Conservation (phyloP, 345 rosid genomes). For the Draba incana region DNA sequence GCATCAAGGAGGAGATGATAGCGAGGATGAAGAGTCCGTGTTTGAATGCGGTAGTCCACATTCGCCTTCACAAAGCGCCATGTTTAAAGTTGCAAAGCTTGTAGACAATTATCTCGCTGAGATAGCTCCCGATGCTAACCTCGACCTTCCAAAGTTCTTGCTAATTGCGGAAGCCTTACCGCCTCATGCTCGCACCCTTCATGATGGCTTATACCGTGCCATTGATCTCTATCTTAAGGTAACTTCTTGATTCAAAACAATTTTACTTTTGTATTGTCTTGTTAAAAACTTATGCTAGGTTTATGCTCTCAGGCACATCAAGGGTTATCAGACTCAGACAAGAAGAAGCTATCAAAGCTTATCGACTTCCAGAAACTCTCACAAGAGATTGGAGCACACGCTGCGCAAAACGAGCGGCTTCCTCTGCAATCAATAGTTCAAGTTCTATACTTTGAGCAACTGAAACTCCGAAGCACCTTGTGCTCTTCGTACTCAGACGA, state of each 20-base stretch:
- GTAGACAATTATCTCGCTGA: conserved; percentile 94
- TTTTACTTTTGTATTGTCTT: not conserved
- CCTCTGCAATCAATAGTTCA: conserved; percentile 96
- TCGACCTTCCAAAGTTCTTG: conserved; percentile 85
- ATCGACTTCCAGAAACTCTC: conserved; percentile 97
- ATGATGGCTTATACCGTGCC: conserved; percentile 91
- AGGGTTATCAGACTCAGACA: conserved; percentile 72
- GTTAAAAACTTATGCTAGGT: conserved; percentile 15
- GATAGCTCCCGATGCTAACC: conserved; percentile 94
- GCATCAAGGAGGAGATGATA: conserved; percentile 88
- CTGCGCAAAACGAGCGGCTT: conserved; percentile 94
- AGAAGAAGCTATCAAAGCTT: conserved; percentile 76
- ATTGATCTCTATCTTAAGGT: conserved; percentile 92
- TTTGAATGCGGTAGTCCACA: conserved; percentile 79
- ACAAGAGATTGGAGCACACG: conserved; percentile 97
- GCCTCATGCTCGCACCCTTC: conserved; percentile 80
- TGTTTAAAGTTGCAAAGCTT: conserved; percentile 82
- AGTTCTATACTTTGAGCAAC: conserved; percentile 95
- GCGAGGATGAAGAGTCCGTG: conserved; percentile 84
- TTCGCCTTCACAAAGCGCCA: conserved; percentile 80
- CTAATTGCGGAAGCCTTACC: conserved; percentile 89
- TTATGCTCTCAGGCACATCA: conserved; percentile 69
- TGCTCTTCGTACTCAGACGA: conserved; percentile 70
- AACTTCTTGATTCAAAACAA: conserved; percentile 10
- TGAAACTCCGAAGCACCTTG: conserved; percentile 77